A percentile compares a stretch with the other conserved stretches of the same genome.
Conservation (phyloP, 1,284 basidiomycete species). For the Cryptococcus sp. region DNA sequence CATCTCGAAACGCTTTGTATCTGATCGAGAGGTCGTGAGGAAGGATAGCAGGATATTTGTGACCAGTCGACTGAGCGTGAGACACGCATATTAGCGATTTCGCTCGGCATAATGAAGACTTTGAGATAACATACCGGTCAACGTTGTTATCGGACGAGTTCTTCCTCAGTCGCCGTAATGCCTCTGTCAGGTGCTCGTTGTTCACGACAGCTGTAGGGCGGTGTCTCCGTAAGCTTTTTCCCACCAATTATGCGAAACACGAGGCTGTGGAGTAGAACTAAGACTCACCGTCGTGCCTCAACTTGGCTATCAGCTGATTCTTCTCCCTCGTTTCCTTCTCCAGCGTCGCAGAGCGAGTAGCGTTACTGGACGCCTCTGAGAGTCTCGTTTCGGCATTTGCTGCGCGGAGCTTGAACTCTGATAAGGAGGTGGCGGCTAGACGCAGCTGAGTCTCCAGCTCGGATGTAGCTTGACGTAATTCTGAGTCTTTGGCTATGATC, state of each 20-base stretch:
- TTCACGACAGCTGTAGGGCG: constrained; percentile 75
- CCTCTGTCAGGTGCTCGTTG: constrained; percentile 97
- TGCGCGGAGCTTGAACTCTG: constrained; percentile 82
- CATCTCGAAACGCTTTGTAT: constrained; percentile 97
- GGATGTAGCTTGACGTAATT: constrained; percentile 69
- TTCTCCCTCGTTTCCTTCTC: constrained; percentile 95
- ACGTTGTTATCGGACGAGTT: constrained; percentile 86
- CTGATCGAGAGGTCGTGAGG: constrained; percentile 82
- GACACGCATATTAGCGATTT: not conserved
- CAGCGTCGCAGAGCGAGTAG: constrained; percentile 66
- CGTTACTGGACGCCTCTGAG: constrained; percentile 70
- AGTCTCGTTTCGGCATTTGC: constrained; percentile 74
- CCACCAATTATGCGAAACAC: not conserved
- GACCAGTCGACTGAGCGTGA: constrained; percentile 68
- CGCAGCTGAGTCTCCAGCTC: constrained; percentile 76
- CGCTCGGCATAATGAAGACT: too few species aligned
- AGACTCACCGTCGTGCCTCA: constrained; percentile 85
- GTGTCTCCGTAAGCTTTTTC: not conserved
- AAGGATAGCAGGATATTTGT: constrained; percentile 95
- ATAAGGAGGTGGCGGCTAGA: constrained; percentile 69
- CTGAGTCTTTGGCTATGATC: constrained; percentile 57
- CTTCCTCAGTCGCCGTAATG: constrained; percentile 84
- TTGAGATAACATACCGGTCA: constrained; percentile 59
- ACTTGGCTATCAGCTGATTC: constrained; percentile 83
- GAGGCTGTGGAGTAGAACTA: too few species aligned